Conservation (phyloP, 2,329 filamentous ascomycete genomes). For the Calonectria montana region DNA sequence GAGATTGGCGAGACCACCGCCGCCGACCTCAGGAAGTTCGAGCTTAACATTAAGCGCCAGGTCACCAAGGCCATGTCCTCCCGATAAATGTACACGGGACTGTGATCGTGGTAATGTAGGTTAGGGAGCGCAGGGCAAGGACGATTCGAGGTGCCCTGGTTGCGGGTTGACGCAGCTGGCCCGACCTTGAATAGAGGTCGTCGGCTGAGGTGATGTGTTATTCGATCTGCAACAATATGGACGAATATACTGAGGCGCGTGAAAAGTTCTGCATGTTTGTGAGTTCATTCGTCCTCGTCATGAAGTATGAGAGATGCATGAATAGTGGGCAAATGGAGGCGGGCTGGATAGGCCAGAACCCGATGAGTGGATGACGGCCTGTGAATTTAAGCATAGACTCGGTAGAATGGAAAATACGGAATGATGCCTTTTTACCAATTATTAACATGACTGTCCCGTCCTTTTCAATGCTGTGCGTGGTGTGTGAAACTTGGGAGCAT, state of each 20-base stretch:
- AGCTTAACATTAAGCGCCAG: slow-evolving; percentile 95
- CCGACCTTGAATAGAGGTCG: slow-evolving; percentile 28
- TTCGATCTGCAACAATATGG: slow-evolving; percentile 48
- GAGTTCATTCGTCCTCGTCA: slow-evolving; percentile 43
- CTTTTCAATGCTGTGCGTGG: no score
- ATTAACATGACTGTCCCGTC: not conserved
- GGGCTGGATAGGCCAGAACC: slow-evolving; percentile 38
- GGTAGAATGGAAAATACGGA: slow-evolving; percentile 51
- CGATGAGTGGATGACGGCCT: slow-evolving; percentile 40
- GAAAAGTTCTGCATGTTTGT: slow-evolving; percentile 50
- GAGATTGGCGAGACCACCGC: slow-evolving; percentile 92
- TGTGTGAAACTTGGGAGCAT: not conserved
- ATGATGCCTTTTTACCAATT: slow-evolving; percentile 43
- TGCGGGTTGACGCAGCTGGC: slow-evolving; percentile 32
- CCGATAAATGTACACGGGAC: slow-evolving; percentile 69
- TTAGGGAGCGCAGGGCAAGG: slow-evolving; percentile 29
- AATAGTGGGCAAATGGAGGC: slow-evolving; percentile 35
- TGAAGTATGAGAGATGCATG: slow-evolving; percentile 44
- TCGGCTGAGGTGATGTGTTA: slow-evolving; percentile 36
- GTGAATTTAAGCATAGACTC: slow-evolving; percentile 51
- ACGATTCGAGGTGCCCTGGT: slow-evolving; percentile 30
- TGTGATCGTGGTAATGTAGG: slow-evolving; percentile 27
- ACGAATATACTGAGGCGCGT: slow-evolving; percentile 48
- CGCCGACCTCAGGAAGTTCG: slow-evolving; percentile 99
- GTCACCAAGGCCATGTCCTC: slow-evolving; percentile 99